A percentile compares a stretch with the other conserved stretches of the same genome.
Conservation (phyloP, 495 filamentous ascomycete genomes). For the Aspergillus sclerotiicarbonarius region DNA sequence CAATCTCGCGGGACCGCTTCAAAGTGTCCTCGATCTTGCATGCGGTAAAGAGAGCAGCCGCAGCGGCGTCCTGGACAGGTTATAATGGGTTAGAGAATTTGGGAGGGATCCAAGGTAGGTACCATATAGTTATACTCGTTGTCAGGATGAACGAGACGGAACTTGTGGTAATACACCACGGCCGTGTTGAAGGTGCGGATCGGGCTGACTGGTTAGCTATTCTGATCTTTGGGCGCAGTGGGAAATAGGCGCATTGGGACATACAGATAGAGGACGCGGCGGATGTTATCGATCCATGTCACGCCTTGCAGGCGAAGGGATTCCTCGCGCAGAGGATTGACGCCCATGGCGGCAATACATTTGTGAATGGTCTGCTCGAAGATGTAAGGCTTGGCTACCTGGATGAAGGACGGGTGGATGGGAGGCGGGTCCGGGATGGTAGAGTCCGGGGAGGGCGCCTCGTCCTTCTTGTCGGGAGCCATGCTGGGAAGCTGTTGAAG, state of each 20-base stretch:
- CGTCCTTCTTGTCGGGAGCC: constrained; percentile 25
- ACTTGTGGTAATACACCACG: constrained; percentile 82
- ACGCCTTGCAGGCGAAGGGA: constrained; percentile 70
- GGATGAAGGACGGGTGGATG: constrained; percentile 70
- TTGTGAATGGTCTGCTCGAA: constrained; percentile 61
- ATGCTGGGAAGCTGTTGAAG: constrained; percentile 16
- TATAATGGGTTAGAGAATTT: background rate
- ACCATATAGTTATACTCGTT: constrained; percentile 63
- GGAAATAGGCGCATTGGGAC: constrained; percentile 14
- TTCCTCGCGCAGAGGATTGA: constrained; percentile 64
- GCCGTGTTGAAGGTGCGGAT: constrained; percentile 84
- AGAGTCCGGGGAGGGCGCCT: constrained; percentile 16
- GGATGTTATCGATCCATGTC: constrained; percentile 75
- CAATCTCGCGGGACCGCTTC: constrained; percentile 91
- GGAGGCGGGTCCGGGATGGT: constrained; percentile 34
- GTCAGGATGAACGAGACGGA: constrained; percentile 74
- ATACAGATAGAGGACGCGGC: constrained; percentile 69
- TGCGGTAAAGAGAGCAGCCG: constrained; percentile 83
- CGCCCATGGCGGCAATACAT: constrained; percentile 53
- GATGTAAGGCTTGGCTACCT: constrained; percentile 66
- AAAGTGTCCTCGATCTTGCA: constrained; percentile 98
- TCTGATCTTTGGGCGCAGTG: background rate
- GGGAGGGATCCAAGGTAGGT: constrained; percentile 7
- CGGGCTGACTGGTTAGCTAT: constrained; percentile 49
- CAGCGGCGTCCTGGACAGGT: constrained; percentile 68